Conservation (phyloP, 2,329 filamentous ascomycete genomes). For the Mollisia scopiformis region DNA sequence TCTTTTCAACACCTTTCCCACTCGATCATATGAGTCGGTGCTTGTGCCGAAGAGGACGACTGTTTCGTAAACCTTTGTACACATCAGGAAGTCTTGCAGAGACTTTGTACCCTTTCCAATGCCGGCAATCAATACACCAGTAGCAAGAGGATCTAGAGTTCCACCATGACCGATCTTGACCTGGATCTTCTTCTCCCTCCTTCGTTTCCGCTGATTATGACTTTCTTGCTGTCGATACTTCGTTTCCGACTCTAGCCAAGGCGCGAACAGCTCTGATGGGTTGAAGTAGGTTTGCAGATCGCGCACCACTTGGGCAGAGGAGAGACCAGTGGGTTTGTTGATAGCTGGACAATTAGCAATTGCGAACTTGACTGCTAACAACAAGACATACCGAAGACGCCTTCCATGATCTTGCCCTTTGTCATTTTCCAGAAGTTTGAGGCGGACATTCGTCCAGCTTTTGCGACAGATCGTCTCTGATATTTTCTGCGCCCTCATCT, state of each 20-base stretch:
- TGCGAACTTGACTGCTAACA: background rate
- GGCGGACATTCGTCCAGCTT: conserved; percentile 23
- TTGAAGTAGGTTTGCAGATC: conserved; percentile 86
- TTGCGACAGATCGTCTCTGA: background rate
- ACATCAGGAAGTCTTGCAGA: conserved; percentile 77
- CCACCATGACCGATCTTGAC: conserved; percentile 97
- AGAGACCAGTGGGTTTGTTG: conserved; percentile 86
- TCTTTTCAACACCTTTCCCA: conserved; percentile 79
- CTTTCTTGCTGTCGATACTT: conserved; percentile 58
- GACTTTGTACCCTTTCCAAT: conserved; percentile 87
- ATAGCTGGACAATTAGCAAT: conserved; percentile 63
- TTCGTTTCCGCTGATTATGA: conserved; percentile 61
- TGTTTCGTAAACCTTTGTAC: conserved; percentile 92
- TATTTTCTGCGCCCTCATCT: background rate
- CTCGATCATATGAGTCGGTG: conserved; percentile 89
- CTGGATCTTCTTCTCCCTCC: conserved; percentile 61
- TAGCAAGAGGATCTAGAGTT: conserved; percentile 91
- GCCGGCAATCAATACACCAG: conserved; percentile 87
- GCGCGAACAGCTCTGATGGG: conserved; percentile 76
- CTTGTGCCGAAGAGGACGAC: conserved; percentile 87
- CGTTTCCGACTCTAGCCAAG: conserved; percentile 70
- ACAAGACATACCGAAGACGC: conserved; percentile 57
- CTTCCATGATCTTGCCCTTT: conserved; percentile 56
- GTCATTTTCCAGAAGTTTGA: conserved; percentile 34
- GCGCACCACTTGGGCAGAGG: conserved; percentile 88